phyloP scores from a whole-genome alignment of 2,329 filamentous ascomycete genomes.

The Trichoderma citrinoviride region DNA sequence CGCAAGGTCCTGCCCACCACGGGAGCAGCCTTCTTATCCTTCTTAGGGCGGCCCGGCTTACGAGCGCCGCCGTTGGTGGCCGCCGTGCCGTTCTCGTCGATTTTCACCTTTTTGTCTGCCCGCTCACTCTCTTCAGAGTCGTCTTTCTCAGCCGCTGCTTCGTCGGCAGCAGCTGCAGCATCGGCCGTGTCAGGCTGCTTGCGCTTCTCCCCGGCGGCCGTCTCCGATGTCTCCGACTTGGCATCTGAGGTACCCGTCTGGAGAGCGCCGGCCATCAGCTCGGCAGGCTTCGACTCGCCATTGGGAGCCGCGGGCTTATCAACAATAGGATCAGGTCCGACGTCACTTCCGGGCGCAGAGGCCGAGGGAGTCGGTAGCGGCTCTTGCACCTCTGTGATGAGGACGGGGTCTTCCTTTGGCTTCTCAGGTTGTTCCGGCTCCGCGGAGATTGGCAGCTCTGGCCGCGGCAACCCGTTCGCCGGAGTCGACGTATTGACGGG shows the following conservation, averaged over 20 bases:
- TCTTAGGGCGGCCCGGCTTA: constrained; percentile 35
- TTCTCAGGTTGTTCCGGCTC: constrained; percentile 30
- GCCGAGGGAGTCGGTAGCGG: constrained; percentile 26
- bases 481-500: constrained; percentile 37
- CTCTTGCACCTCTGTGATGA: constrained; percentile 30
- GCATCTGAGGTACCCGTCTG: constrained; percentile 3
- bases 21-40: constrained; percentile 38
- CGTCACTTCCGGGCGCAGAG: constrained; percentile 26
- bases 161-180: constrained; percentile 27
- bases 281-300: constrained; percentile 20
- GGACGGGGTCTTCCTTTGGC: constrained; percentile 28
- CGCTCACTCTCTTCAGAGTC: constrained; percentile 32
- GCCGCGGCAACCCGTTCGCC: constrained; percentile 36
- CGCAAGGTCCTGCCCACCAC: constrained; percentile 39
- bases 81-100: constrained; percentile 32
- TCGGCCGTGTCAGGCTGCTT: constrained; percentile 38
- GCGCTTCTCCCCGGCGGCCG: constrained; percentile 36
- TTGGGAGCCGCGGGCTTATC: constrained; percentile 20
- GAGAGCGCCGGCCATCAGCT: constrained; percentile 24
- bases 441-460: constrained; percentile 35
- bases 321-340: constrained; percentile 19
- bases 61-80: constrained; percentile 25
- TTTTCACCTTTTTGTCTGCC: constrained; percentile 43
- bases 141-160: constrained; percentile 26
- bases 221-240: constrained; percentile 14